Percentiles rank a stretch among this genome's conserved stretches.
phyloP scores from a whole-genome alignment of 371 early-diverging fungal genomes.

The Funneliformis caledonium region DNA sequence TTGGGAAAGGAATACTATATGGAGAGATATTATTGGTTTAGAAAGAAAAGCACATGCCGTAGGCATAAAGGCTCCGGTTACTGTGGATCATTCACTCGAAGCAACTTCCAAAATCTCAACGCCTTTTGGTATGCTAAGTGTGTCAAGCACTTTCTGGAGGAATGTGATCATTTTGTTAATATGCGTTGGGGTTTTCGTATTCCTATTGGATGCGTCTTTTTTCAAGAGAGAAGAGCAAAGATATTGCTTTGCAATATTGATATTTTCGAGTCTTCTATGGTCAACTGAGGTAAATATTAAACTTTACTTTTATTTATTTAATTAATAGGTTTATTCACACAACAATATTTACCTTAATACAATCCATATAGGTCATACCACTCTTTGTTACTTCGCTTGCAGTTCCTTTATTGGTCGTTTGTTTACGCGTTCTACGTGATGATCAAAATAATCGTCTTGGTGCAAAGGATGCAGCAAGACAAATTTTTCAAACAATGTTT shows the following conservation, averaged over 20 bases:
- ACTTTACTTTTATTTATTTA: background rate
- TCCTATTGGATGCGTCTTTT: conserved; percentile 54
- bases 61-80: conserved; percentile 48
- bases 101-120: conserved; percentile 46
- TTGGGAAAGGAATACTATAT: conserved; percentile 96
- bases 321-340: no score
- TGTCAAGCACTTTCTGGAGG: conserved; percentile 51
- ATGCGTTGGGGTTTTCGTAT: conserved; percentile 61
- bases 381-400: conserved; percentile 91
- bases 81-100: conserved; percentile 41
- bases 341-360: background rate
- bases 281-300: conserved; percentile 76
- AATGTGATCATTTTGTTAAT: conserved; percentile 49
- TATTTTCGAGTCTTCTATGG: conserved; percentile 91
- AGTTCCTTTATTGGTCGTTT: conserved; percentile 87
- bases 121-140: conserved; percentile 52
- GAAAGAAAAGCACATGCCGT: conserved; percentile 83
- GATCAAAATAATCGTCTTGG: conserved; percentile 57
- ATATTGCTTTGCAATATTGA: conserved; percentile 86
- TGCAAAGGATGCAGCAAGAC: conserved; percentile 79
- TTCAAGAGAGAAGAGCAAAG: conserved; percentile 70
- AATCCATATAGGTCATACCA: conserved; percentile 76
- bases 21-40: conserved; percentile 94
- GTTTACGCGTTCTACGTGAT: conserved; percentile 79
- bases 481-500: conserved; percentile 92